Evolutionary conservation across 495 filamentous ascomycete species (phyloP).

Genomic region (Hypomontagnella submonticulosa): DNA sequence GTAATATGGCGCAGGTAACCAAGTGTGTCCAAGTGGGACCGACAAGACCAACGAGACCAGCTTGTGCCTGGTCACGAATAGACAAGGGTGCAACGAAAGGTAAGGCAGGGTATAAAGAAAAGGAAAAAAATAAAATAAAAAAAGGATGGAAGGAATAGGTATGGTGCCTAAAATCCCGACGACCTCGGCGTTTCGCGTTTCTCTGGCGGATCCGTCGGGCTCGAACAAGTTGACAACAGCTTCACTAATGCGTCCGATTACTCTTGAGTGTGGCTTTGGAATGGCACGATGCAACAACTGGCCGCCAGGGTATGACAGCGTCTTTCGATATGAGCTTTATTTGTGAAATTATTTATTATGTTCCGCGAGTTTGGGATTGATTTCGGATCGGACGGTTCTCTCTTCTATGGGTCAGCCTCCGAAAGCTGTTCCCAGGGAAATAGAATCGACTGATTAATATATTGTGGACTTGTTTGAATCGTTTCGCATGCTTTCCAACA

Average conservation of each 20-base stretch:
- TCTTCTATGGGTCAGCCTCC: slow-evolving; percentile 25
- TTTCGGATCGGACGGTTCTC: slow-evolving; percentile 1
- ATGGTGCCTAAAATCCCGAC: slow-evolving; percentile 43
- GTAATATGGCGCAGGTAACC: slow-evolving; percentile 34
- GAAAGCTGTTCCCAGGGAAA: slow-evolving; percentile 8
- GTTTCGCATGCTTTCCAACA: slow-evolving; percentile 13
- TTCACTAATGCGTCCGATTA: slow-evolving; percentile 25
- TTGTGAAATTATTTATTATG: slow-evolving; percentile 11
- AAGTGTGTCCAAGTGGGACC: slow-evolving; percentile 9
- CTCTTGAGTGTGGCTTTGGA: slow-evolving; percentile 4
- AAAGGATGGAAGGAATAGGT: slow-evolving; percentile 27
- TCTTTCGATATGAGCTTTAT: slow-evolving; percentile 16
- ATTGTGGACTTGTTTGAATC: slow-evolving; percentile 28
- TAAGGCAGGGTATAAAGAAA: slow-evolving; percentile 26
- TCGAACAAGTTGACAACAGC: slow-evolving; percentile 21
- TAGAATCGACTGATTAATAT: slow-evolving; percentile 28
- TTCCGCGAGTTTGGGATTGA: slow-evolving; percentile 22
- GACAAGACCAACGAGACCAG: slow-evolving; percentile 21
- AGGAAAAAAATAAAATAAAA: slow-evolving; percentile 16
- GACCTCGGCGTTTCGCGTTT: slow-evolving; percentile 39
- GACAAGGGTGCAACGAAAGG: slow-evolving; percentile 41
- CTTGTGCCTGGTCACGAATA: slow-evolving; percentile 44
- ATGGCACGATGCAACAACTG: slow-evolving; percentile 28
- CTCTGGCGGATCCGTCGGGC: slow-evolving; percentile 43
- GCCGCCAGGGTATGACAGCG: slow-evolving; percentile 3